Evolutionary conservation across 2,329 filamentous ascomycete species (phyloP).

Genomic region (Colletotrichum siamense): DNA sequence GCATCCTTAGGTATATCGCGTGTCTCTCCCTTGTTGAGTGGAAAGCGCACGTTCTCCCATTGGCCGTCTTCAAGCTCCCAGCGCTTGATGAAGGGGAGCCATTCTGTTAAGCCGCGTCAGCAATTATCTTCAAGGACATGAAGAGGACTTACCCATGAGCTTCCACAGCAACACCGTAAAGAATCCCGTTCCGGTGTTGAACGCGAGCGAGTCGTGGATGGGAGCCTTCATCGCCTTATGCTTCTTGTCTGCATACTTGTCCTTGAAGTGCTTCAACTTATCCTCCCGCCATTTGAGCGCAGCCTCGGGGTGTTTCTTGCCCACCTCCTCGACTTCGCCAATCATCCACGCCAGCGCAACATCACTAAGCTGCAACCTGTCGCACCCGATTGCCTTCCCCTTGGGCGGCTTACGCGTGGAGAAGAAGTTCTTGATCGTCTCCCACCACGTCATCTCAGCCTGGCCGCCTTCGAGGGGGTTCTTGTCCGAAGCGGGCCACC

Average conservation of each 20-base stretch:
- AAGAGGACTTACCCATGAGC: slow-evolving; percentile 41
- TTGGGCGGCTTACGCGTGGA: slow-evolving; percentile 34
- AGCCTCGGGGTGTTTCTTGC: slow-evolving; percentile 31
- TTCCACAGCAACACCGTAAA: slow-evolving; percentile 47
- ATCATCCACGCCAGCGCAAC: slow-evolving; percentile 60
- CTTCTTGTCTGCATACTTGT: slow-evolving; percentile 30
- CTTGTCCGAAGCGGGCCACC: slow-evolving; percentile 45
- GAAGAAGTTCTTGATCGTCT: slow-evolving; percentile 40
- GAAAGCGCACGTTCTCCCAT: slow-evolving; percentile 41
- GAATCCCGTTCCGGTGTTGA: slow-evolving; percentile 41
- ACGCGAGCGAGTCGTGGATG: slow-evolving; percentile 44
- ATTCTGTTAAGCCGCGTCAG: slow-evolving; percentile 31
- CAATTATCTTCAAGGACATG: accelerated
- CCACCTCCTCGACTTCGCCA: slow-evolving; percentile 48
- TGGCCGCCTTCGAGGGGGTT: slow-evolving; percentile 27
- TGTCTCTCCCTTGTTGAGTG: slow-evolving; percentile 38
- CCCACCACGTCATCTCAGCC: slow-evolving; percentile 29
- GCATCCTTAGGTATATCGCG: slow-evolving; percentile 46
- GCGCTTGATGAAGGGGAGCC: slow-evolving; percentile 42
- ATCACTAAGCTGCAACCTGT: slow-evolving; percentile 52
- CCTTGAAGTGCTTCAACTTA: slow-evolving; percentile 32
- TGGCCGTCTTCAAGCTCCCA: slow-evolving; percentile 40
- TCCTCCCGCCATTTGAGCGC: slow-evolving; percentile 40
- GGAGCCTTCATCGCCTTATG: slow-evolving; percentile 34
- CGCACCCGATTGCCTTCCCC: slow-evolving; percentile 32